Conservation (phyloP, 2,329 filamentous ascomycete species). For the Cercospora berteroae region DNA sequence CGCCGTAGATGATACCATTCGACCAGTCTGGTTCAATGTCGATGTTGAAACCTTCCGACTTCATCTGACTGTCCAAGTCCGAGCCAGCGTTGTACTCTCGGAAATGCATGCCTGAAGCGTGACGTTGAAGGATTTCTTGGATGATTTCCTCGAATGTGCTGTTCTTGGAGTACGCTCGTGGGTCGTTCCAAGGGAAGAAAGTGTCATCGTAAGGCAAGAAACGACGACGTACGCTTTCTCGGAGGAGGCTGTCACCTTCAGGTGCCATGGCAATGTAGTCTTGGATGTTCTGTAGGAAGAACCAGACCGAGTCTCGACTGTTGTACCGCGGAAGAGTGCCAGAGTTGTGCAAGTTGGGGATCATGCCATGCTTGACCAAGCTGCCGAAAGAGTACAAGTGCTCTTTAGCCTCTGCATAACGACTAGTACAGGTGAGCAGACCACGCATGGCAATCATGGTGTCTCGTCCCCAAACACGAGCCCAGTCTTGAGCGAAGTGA, state of each 20-base stretch:
- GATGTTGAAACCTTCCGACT: constrained; percentile 84
- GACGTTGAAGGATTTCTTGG: constrained; percentile 88
- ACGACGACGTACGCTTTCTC: constrained; percentile 74
- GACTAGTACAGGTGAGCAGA: constrained; percentile 84
- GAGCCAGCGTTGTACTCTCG: constrained; percentile 91
- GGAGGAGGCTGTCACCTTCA: constrained; percentile 68
- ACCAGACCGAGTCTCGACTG: constrained; percentile 94
- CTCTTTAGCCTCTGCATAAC: constrained; percentile 84
- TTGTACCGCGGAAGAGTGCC: constrained; percentile 90
- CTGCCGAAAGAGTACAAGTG: constrained; percentile 94
- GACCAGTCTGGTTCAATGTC: constrained; percentile 88
- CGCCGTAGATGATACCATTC: constrained; percentile 87
- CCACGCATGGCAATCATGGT: constrained; percentile 95
- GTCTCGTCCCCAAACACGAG: constrained; percentile 94
- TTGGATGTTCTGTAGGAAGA: constrained; percentile 93
- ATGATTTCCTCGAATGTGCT: constrained; percentile 86
- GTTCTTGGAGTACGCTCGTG: constrained; percentile 78
- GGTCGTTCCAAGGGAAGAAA: constrained; percentile 81
- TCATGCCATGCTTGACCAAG: constrained; percentile 97
- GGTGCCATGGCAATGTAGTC: constrained; percentile 84
- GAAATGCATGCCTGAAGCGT: constrained; percentile 87
- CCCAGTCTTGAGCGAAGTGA: constrained; percentile 92
- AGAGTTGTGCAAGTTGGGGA: constrained; percentile 86
- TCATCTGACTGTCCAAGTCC: constrained; percentile 89
- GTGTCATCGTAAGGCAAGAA: constrained; percentile 96